Evolutionary conservation across 208 protist genomes (phyloP).

Genomic region (Phytomonas sp.): DNA sequence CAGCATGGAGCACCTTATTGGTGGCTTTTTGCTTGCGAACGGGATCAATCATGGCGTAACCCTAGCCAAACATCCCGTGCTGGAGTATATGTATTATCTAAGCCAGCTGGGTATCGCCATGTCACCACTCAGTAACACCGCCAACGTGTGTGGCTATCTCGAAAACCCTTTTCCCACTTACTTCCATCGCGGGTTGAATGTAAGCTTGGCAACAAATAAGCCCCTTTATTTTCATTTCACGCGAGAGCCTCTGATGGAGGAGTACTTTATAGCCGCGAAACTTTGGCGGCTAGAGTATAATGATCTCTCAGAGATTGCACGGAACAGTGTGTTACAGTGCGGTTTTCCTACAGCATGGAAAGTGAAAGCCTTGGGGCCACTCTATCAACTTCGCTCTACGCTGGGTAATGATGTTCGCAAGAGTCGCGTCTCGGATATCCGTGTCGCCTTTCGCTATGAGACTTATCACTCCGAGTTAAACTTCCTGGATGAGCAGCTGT

Average conservation of each 20-base stretch:
- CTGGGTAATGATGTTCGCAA: slow-evolving; percentile 90
- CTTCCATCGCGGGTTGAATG: slow-evolving; percentile 94
- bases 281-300: slow-evolving; percentile 94
- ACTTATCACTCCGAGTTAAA: slow-evolving; percentile 88
- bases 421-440: slow-evolving; percentile 95
- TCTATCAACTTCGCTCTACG: slow-evolving; percentile 83
- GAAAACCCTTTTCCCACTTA: slow-evolving; percentile 95
- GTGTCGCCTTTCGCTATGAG: slow-evolving; percentile 92
- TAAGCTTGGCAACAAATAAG: slow-evolving; percentile 97
- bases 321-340: slow-evolving; percentile 93
- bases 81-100: slow-evolving; percentile 98
- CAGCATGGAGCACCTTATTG: slow-evolving; percentile 88
- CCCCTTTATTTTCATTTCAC: slow-evolving; percentile 94
- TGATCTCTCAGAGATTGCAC: slow-evolving; percentile 98
- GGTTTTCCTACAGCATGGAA: slow-evolving; percentile 94
- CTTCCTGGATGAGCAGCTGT: slow-evolving; percentile 65
- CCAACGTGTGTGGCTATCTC: slow-evolving; percentile 93
- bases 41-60: slow-evolving; percentile 97
- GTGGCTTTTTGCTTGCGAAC: slow-evolving; percentile 91
- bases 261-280: slow-evolving; percentile 98
- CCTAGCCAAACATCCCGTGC: slow-evolving; percentile 87
- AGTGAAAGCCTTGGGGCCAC: slow-evolving; percentile 87
- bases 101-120: slow-evolving; percentile 95
- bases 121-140: slow-evolving; percentile 98
- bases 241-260: slow-evolving; percentile 97